These are phyloP conservation scores for Trichoderma sp. DNA, from an alignment of 2,329 filamentous ascomycete genomes.

Conservation along the genomic window DNA sequence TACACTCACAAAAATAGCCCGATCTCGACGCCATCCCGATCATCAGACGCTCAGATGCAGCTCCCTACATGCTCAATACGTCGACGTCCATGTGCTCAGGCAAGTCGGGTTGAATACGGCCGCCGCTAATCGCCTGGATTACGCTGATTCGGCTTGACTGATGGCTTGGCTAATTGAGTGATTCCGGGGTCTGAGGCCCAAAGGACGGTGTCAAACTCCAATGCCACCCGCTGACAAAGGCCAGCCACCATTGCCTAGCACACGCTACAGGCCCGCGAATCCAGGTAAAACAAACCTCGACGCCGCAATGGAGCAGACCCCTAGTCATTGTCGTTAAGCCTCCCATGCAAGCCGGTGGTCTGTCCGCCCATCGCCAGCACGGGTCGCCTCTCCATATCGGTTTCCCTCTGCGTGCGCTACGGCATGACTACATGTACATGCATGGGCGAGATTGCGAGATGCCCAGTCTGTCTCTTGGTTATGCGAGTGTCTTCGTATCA, in stretches of 20 bases:
- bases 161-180: background rate
- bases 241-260: background rate
- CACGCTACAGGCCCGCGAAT: background rate
- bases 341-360: conserved; percentile 16
- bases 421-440: conserved; percentile 22
- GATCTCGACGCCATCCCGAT: conserved; percentile 23
- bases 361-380: background rate
- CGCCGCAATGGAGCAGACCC: conserved; percentile 18
- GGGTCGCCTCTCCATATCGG: background rate
- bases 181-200: background rate
- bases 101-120: background rate
- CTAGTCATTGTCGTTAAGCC: background rate
- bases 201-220: conserved; percentile 5
- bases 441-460: conserved; percentile 22
- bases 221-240: conserved; percentile 14
- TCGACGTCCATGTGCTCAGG: background rate
- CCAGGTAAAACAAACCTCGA: conserved; percentile 18
- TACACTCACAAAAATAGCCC: background rate
- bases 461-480: conserved; percentile 18
- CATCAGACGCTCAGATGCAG: background rate
- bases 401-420: conserved; percentile 5
- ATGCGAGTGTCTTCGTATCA: conserved; percentile 25
- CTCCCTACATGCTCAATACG: background rate
- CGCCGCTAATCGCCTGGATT: background rate
- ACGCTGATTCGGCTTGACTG: background rate